A percentile compares a stretch with the other conserved stretches of the same genome.
phyloP scores from a whole-genome alignment of 2,329 filamentous ascomycete genomes.

The Beauveria rudraprayagi region DNA sequence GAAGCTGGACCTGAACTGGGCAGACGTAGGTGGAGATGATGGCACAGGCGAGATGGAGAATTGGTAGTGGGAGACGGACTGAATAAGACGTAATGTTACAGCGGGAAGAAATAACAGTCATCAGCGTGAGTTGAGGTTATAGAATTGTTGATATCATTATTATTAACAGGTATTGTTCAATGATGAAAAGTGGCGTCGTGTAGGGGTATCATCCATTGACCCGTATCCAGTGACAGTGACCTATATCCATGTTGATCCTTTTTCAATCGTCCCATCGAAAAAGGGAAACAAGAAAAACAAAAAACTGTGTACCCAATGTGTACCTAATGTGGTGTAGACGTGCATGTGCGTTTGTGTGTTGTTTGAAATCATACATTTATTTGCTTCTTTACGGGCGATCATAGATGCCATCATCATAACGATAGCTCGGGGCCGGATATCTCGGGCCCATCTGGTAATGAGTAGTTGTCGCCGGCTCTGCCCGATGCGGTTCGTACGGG shows the following conservation, averaged over 20 bases:
- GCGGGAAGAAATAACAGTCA: too few relatives aligned
- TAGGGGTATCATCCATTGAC: constrained; percentile 1
- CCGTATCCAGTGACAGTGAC: neutral
- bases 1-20: constrained; percentile 53
- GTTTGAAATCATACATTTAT: neutral
- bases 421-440: constrained; percentile 20
- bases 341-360: neutral
- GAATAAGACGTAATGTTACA: too few relatives aligned
- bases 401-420: constrained; percentile 32
- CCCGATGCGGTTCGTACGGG: constrained; percentile 1
- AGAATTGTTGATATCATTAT: neutral
- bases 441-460: neutral
- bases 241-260: neutral
- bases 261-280: neutral
- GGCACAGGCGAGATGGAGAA: constrained; percentile 26
- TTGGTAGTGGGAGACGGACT: constrained; percentile 12
- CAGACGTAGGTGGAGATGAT: constrained; percentile 30
- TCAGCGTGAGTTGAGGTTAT: neutral
- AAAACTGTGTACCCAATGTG: neutral
- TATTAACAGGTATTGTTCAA: constrained; percentile 1
- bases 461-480: neutral
- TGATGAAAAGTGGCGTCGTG: neutral
- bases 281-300: neutral
- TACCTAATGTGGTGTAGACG: neutral
- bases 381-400: constrained; percentile 16